Base-by-base conservation (phyloP, 495 filamentous ascomycete species). In the Lichina pygmaea region DNA sequence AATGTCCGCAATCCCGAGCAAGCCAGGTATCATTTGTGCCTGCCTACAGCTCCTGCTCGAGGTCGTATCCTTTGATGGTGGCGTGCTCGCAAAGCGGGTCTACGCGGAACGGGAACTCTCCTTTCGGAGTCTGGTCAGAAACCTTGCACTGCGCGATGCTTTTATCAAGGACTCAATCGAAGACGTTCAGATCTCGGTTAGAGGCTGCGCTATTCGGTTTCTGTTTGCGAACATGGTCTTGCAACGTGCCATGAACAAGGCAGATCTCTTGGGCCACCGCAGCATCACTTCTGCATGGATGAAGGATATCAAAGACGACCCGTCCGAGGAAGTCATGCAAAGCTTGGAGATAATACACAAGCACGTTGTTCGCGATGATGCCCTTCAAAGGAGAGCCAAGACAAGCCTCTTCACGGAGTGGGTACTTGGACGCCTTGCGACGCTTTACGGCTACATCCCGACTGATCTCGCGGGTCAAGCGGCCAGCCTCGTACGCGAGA, bases 1-100 rank as follows among this genome's bases (percentile, higher is more conserved):
- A 41, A 55, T 92, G 45, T 75, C 73, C 2, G 73, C 78, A 5
- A 69, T 71, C 3, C 82, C 78, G 54, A 62, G 67, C 3, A 92
- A 86, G 53, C 78, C 86, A 34, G 78, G 79, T 60, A 62, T 92
- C 38, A 85, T 94, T 48, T 84, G 78, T 3, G 82, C 85, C 0
- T 80, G 75, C 39, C 57, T 94, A 41, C 70, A 83, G 47, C 64
- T 94, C 42, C 65, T 94, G 42, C 77, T 72, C 16, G 83, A 94
- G 59, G 65, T 81, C 6, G 68, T 77, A 11, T 71, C 65, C 32
- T 84, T 86, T 51, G 82, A 92, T 60, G 85, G 83, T 7, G 85
- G 84, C 12, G 71, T 70, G 37, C 62, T 78, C 16, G 78, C 83
- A 10, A 71, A 68, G 37, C 66, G 70, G 38, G 60, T 91, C 30